phyloP scores from a whole-genome alignment of 2,329 filamentous ascomycete genomes.

The Domatiomyces catenatus region DNA sequence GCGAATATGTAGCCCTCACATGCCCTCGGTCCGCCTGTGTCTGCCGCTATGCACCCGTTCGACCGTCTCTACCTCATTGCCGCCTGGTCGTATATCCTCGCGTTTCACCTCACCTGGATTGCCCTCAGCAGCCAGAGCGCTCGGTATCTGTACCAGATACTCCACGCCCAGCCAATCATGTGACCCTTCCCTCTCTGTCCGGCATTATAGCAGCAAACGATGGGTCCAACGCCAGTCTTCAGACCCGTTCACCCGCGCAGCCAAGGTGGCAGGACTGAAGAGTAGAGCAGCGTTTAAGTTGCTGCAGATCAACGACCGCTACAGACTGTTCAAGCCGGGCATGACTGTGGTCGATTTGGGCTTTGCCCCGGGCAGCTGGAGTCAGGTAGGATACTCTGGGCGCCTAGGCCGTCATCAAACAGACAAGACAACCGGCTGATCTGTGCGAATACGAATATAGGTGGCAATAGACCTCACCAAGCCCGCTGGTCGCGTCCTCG shows the following conservation, averaged over 20 bases:
- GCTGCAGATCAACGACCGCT: conserved; percentile 71
- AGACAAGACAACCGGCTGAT: background rate
- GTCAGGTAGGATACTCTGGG: conserved; percentile 35
- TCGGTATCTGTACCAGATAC: background rate
- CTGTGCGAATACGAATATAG: conserved; percentile 26
- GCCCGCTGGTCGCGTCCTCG: conserved; percentile 65
- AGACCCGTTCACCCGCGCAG: conserved; percentile 59
- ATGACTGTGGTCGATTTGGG: conserved; percentile 85
- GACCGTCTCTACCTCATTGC: conserved; percentile 15
- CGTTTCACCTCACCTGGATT: conserved; percentile 12
- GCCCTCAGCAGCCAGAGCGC: conserved; percentile 4
- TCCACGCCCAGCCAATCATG: background rate
- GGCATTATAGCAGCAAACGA: conserved; percentile 46
- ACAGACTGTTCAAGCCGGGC: conserved; percentile 60
- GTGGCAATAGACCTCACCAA: conserved; percentile 66
- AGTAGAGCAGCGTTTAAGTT: conserved; percentile 90
- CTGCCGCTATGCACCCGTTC: conserved; percentile 10
- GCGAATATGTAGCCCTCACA: conserved; percentile 11
- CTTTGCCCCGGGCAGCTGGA: conserved; percentile 64
- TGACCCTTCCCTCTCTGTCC: conserved; percentile 3
- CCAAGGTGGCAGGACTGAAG: conserved; percentile 65
- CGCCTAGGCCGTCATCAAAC: background rate
- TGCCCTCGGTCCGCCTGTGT: conserved; percentile 1
- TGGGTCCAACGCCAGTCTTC: conserved; percentile 69
- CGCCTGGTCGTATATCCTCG: conserved; percentile 16